Evolutionary conservation across 2,329 filamentous ascomycete species (phyloP), one percentile per base, ranked within the genome.

Genomic region (Orbilia blumenaviensis): DNA sequence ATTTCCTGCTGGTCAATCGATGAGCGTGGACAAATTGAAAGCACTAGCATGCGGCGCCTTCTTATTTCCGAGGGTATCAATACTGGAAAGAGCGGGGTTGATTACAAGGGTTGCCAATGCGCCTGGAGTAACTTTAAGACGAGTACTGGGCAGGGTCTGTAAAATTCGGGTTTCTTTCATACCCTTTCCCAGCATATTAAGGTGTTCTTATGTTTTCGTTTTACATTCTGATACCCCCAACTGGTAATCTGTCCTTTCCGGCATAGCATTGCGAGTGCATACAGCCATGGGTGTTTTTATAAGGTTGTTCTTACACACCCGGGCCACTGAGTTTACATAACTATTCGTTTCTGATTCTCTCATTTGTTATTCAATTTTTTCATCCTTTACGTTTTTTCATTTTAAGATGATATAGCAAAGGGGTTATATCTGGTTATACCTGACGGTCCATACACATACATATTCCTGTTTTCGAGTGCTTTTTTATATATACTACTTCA

Each of bases 91-190:
- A 25, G 7, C 16, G 64, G 64, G 12, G 64, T 66, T 23, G 60
- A 76, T 60, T 76, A 69, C 38, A 56, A 42, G 16, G 72, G 72
- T 36, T 76, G 72, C 18, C 72, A 76, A 21, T 76, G 72, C 29
- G 12, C 72, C 41, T 76, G 72, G 72, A 76, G 64, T 60, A 76
- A 76, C 50, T 76, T 76, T 61, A 68, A 76, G 64, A 52, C 63
- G 36, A 66, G 48, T 36, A 58, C 72, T 9, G 42, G 58, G 34
- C 32, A 21, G n/a, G 56, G 41, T 44, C 29, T 63, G 50, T 60
- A 48, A 72, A 72, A n/a, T 18, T 32, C 48, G 25, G 34, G 41
- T 52, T 36, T 41, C 56, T 36, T 38, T 68, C 58, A 52, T 64
- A 25, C 42, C 27, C 6, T 34, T 14, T 7, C 8, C 10, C n/a